Evolutionary conservation across 177 flowering plant species (phyloP).

Genomic region (Tripterygium wilfordii): DNA sequence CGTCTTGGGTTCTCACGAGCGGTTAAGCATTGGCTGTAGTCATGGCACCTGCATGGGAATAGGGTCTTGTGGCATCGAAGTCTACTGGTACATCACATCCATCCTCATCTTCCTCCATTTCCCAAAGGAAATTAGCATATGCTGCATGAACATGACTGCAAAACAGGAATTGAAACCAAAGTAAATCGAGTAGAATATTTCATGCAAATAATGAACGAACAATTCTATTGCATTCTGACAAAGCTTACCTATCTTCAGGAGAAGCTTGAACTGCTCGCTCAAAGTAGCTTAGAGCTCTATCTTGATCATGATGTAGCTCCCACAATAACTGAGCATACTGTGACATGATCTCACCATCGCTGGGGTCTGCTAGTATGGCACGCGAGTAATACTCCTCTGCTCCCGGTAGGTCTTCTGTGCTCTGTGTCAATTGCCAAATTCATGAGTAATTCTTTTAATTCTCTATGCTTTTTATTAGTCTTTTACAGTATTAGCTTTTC

Average conservation of each 20-base stretch:
- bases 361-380: constrained; percentile 62
- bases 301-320: constrained; percentile 53
- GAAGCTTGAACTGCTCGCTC: constrained; percentile 49
- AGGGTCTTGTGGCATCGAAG: not conserved
- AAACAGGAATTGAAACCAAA: not conserved
- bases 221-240: not conserved
- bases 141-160: constrained; percentile 68
- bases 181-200: not conserved
- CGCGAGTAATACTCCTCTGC: constrained; percentile 64
- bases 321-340: constrained; percentile 61
- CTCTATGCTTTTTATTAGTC: too few relatives aligned
- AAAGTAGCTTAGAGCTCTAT: constrained; percentile 42
- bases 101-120: constrained; percentile 40
- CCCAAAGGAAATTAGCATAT: constrained; percentile 70
- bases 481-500: too few relatives aligned
- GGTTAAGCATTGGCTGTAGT: constrained; percentile 20
- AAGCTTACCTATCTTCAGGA: constrained; percentile 48
- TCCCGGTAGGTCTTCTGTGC: constrained; percentile 40
- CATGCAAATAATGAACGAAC: not conserved
- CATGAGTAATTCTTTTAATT: too few relatives aligned
- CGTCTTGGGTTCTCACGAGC: too few relatives aligned
- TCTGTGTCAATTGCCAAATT: too few relatives aligned
- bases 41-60: constrained; percentile 15
- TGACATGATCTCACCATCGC: constrained; percentile 54
- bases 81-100: constrained; percentile 16